Conservation (phyloP, 768 basidiomycete species). For the Tulasnella sp. region DNA sequence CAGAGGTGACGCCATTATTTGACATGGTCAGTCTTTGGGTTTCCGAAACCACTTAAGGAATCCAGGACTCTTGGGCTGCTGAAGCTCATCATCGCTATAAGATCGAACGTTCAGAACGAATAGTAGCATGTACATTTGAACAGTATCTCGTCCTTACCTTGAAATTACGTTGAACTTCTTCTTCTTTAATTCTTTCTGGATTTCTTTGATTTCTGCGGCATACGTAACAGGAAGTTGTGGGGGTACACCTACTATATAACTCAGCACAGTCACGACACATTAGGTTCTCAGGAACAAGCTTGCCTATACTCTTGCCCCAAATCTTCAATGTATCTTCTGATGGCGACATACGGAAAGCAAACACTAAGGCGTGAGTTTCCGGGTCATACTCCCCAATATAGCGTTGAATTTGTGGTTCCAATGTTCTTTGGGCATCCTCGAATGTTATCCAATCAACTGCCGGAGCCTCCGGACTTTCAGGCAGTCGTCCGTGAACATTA, state of each 20-base stretch:
- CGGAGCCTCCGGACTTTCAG: conserved; percentile 3
- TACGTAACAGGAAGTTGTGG: conserved; percentile 9
- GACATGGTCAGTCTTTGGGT: too few relatives aligned
- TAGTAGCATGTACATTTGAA: too few relatives aligned
- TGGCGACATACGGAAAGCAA: neutral
- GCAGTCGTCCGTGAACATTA: conserved; percentile 8
- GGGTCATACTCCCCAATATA: conserved; percentile 12
- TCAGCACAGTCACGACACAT: too few relatives aligned
- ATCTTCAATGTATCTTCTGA: conserved; percentile 5
- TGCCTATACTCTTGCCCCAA: conserved; percentile 13
- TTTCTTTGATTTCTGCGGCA: conserved; percentile 1
- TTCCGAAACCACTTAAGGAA: too few relatives aligned
- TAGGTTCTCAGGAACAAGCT: too few relatives aligned
- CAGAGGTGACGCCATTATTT: too few relatives aligned
- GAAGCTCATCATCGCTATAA: too few relatives aligned
- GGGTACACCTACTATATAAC: too few relatives aligned
- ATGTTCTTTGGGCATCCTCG: conserved; percentile 5
- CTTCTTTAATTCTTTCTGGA: conserved; percentile 11
- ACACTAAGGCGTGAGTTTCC: conserved; percentile 2
- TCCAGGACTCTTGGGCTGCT: too few relatives aligned
- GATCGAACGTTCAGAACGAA: too few relatives aligned
- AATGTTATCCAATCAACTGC: conserved; percentile 14
- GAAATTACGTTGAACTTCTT: conserved; percentile 1
- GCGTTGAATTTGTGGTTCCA: conserved; percentile 11
- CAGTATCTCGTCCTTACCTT: too few relatives aligned